Conservation (phyloP, 2,329 filamentous ascomycete species). For the Juglanconis oblonga region DNA sequence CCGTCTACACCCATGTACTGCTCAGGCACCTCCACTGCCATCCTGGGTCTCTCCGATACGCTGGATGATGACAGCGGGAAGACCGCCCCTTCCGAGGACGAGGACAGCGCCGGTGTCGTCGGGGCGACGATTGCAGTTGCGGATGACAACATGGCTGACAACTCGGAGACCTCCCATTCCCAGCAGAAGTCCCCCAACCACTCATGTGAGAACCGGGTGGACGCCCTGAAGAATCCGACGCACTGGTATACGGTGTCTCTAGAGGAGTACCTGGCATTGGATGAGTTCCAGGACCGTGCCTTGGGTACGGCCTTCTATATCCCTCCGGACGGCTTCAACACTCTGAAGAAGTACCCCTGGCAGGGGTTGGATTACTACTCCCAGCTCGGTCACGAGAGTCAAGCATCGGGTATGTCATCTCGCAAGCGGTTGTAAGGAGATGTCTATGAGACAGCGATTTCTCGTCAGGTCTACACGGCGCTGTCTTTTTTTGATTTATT, state of each 20-base stretch:
- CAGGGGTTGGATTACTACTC: neutral
- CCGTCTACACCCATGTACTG: neutral
- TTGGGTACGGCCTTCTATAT: slow-evolving; percentile 9
- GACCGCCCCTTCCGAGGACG: too few species aligned
- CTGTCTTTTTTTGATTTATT: too few species aligned
- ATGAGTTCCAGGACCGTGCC: neutral
- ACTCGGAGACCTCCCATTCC: too few species aligned
- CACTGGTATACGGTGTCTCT: neutral
- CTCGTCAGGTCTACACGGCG: too few species aligned
- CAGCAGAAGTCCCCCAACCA: neutral
- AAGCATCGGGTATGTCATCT: too few species aligned
- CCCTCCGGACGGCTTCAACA: slow-evolving; percentile 3
- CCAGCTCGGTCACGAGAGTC: too few species aligned
- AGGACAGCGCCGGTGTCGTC: too few species aligned
- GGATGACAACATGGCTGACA: too few species aligned
- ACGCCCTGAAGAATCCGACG: neutral
- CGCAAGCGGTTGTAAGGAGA: too few species aligned
- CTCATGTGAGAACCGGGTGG: neutral
- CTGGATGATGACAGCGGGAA: too few species aligned
- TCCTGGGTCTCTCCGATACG: neutral
- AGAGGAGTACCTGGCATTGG: slow-evolving; percentile 9
- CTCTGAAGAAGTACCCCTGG: neutral
- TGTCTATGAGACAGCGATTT: too few species aligned
- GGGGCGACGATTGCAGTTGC: too few species aligned
- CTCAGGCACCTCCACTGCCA: neutral